A percentile compares a stretch with the other conserved stretches of the same genome.
These are phyloP conservation scores for Cladophialophora exuberans DNA, from an alignment of 2,329 filamentous ascomycete genomes.

Conservation along the genomic window DNA sequence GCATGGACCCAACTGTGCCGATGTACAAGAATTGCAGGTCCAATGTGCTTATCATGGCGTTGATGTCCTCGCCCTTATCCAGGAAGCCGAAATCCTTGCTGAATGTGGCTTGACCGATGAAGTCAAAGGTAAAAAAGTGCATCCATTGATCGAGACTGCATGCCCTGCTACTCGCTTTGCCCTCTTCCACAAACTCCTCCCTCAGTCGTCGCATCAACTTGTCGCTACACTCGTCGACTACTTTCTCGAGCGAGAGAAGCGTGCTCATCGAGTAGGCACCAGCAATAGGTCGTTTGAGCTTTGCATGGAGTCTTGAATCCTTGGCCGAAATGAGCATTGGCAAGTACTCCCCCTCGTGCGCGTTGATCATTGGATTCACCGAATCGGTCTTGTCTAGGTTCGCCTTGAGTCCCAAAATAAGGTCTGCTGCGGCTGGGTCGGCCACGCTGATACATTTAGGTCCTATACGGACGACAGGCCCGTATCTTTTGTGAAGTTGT, in stretches of 20 bases:
- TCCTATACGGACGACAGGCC: slow-evolving; percentile 73
- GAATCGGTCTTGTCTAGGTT: not conserved
- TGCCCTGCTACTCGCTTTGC: no score
- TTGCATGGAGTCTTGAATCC: slow-evolving; percentile 49
- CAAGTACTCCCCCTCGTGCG: no score
- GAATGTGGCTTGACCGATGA: not conserved
- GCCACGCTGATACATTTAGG: slow-evolving; percentile 69
- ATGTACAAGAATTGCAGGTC: no score
- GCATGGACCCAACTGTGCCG: no score
- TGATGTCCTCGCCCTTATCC: no score
- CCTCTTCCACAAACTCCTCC: no score
- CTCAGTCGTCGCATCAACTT: no score
- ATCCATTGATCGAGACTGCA: not conserved
- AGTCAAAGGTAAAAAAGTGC: not conserved
- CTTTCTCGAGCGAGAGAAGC: slow-evolving; percentile 59
- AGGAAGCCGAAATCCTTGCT: not conserved
- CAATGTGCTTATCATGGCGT: no score
- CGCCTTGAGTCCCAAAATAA: slow-evolving; percentile 41
- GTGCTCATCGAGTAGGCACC: slow-evolving; percentile 60
- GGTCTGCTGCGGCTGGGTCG: slow-evolving; percentile 68
- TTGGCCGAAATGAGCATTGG: no score
- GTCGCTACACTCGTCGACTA: no score
- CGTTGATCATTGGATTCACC: not conserved
- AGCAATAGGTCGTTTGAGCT: slow-evolving; percentile 74
- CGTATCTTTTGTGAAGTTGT: slow-evolving; percentile 68